These are phyloP conservation scores for Colletotrichum spaethianum DNA, from an alignment of 2,329 filamentous ascomycete species.

Conservation along the genomic window DNA sequence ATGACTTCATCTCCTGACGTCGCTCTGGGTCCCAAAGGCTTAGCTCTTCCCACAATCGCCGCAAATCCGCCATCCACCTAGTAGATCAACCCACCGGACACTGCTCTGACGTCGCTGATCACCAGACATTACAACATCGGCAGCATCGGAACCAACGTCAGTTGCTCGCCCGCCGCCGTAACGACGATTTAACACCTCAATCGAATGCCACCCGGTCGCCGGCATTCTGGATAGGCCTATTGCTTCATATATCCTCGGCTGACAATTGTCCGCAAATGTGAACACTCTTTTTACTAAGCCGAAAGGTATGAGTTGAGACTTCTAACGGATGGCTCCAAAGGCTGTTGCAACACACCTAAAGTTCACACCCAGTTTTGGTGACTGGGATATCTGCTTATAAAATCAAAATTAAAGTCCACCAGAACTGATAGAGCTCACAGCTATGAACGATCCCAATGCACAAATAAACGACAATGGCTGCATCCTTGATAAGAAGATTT, in stretches of 20 bases:
- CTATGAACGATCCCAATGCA: too few species aligned
- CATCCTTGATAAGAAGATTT: too few species aligned
- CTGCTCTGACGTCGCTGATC: not conserved
- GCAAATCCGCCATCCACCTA: not conserved
- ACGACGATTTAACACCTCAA: not conserved
- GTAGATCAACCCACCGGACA: not conserved
- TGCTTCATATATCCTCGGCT: not conserved
- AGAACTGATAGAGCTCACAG: too few species aligned
- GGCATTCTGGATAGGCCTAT: not conserved
- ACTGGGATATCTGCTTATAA: too few species aligned
- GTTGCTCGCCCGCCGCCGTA: not conserved
- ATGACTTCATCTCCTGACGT: conserved; percentile 4
- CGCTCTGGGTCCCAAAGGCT: not conserved
- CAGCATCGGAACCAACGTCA: not conserved
- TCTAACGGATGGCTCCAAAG: too few species aligned
- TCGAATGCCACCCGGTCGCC: not conserved
- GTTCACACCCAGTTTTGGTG: too few species aligned
- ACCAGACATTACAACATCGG: not conserved
- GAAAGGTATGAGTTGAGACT: too few species aligned
- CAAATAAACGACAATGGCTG: too few species aligned
- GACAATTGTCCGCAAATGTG: too few species aligned
- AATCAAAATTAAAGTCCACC: too few species aligned
- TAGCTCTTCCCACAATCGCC: not conserved
- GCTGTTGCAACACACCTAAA: too few species aligned
- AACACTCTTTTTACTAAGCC: too few species aligned